Conservation (phyloP, 352 stramenopile species). For the Pythium scleroteichum region DNA sequence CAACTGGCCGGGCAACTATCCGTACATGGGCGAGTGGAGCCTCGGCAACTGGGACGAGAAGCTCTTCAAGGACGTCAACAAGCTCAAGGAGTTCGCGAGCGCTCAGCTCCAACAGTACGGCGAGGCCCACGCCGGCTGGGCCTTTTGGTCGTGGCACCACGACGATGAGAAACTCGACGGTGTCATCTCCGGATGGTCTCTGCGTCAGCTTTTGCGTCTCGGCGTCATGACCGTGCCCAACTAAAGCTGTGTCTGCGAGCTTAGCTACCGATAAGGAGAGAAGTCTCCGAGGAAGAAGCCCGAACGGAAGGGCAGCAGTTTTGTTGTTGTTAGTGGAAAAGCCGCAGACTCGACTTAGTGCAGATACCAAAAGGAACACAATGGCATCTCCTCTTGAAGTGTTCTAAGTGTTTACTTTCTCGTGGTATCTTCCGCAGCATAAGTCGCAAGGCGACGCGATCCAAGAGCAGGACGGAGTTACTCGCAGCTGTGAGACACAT, state of each 20-base stretch:
- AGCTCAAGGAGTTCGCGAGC: conserved; percentile 33
- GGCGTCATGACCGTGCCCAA: conserved; percentile 21
- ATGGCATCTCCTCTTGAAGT: too few relatives aligned
- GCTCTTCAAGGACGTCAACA: conserved; percentile 34
- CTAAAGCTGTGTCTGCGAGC: background rate
- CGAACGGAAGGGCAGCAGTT: too few relatives aligned
- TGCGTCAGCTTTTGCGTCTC: conserved; percentile 20
- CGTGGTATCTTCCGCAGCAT: too few relatives aligned
- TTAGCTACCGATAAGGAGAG: too few relatives aligned
- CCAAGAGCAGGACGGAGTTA: too few relatives aligned
- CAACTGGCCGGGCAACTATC: conserved; percentile 30
- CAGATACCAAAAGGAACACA: too few relatives aligned
- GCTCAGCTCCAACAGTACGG: conserved; percentile 34
- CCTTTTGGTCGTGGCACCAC: conserved; percentile 56
- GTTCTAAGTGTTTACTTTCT: too few relatives aligned
- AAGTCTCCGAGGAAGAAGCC: too few relatives aligned
- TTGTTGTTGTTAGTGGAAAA: too few relatives aligned
- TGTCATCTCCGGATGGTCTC: conserved; percentile 18
- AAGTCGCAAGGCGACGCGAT: too few relatives aligned
- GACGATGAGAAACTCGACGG: conserved; percentile 28
- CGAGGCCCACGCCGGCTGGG: conserved; percentile 33
- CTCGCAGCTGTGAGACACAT: too few relatives aligned
- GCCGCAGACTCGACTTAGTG: too few relatives aligned
- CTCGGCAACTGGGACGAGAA: conserved; percentile 30
- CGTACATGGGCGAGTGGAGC: conserved; percentile 62